Evolutionary conservation across 345 rosid genomes (phyloP), one percentile per base, ranked within the genome.

Genomic region (Eutrema heterophyllum): DNA sequence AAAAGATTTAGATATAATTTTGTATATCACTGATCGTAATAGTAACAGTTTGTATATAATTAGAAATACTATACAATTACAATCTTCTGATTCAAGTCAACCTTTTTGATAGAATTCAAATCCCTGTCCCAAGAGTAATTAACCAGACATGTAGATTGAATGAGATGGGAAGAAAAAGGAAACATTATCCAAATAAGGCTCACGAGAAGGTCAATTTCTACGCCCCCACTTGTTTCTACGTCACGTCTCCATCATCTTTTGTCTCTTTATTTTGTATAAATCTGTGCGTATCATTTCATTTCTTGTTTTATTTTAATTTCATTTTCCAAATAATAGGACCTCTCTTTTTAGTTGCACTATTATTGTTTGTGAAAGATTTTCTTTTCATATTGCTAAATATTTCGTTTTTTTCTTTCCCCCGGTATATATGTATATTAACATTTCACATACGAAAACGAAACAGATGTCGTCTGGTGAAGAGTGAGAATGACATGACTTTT

Each of bases 221-320:
- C 66, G 66, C 74, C 75, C 79, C 76, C 80, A 70, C 76, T 77
- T 49, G 72, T 76, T 70, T 77, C 76, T n/a, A 71, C 80, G 80
- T 71, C 80, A 13, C 3, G 77, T 77, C 80, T 58, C 64, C 62
- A 65, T 77, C 77, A 65, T 32, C 50, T 69, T 63, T 71, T 64
- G 62, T 64, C 55, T 64, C 14, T 71, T 64, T 65, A 41, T 57
- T 58, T 71, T 58, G 44, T 65, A 50, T 64, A 64, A 64, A 58
- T 77, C 76, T 50, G 18, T 65, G 6, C 54, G 50, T 77, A 71
- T 77, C 68, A 64, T 65, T 21, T 64, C 15, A 57, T n/a, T 63
- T 64, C 9, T 45, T 24, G 0, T n/a, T 35, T 26, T n/a, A 49
- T 40, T 41, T 33, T 11, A 4, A 36, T 9, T 54, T 55, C 5